phyloP scores from a whole-genome alignment of 1,284 basidiomycete genomes.

The Pholiota adiposa region DNA sequence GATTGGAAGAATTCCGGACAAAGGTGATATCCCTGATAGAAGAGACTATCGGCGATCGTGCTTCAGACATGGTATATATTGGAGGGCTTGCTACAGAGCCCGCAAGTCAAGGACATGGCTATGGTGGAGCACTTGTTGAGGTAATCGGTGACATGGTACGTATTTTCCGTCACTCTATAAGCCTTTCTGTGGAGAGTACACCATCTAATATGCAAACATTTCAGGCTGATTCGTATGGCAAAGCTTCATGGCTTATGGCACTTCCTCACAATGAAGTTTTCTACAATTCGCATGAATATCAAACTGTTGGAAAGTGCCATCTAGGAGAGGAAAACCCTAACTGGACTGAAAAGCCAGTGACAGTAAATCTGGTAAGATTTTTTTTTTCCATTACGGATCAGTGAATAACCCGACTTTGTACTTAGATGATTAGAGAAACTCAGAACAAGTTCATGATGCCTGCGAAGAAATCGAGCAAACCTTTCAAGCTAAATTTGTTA shows the following conservation, averaged over 20 bases:
- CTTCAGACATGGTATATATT: slow-evolving; percentile 23
- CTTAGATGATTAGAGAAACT: slow-evolving; percentile 25
- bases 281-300: slow-evolving; percentile 28
- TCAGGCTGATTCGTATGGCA: slow-evolving; percentile 4
- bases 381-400: background rate
- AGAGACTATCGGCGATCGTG: slow-evolving; percentile 21
- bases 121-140: slow-evolving; percentile 24
- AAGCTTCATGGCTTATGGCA: slow-evolving; percentile 13
- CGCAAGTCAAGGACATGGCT: slow-evolving; percentile 25
- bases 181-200: too few relatives aligned
- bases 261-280: slow-evolving; percentile 25
- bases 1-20: slow-evolving; percentile 16
- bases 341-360: slow-evolving; percentile 25
- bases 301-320: slow-evolving; percentile 18
- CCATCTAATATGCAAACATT: background rate
- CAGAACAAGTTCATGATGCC: background rate
- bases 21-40: slow-evolving; percentile 17
- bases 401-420: background rate
- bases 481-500: background rate
- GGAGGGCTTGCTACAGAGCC: slow-evolving; percentile 25
- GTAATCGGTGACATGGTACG: slow-evolving; percentile 25
- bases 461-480: background rate
- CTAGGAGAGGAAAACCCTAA: slow-evolving; percentile 27
- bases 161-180: slow-evolving; percentile 3
- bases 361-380: slow-evolving; percentile 24